Conservation (phyloP, 768 basidiomycete genomes). For the Lenzites betulinus region DNA sequence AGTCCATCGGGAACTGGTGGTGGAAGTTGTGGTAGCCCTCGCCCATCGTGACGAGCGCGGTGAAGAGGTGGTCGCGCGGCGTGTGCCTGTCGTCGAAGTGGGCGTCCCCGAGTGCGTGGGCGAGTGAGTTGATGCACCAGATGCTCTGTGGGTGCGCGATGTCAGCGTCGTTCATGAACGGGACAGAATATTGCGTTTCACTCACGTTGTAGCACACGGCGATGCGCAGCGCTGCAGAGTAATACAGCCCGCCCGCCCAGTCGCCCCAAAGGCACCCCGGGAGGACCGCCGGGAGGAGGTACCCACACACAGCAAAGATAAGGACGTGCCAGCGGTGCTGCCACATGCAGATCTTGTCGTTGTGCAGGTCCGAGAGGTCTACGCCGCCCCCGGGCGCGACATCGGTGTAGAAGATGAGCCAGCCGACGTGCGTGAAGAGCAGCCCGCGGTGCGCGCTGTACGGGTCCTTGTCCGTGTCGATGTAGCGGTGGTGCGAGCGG, state of each 20-base stretch:
- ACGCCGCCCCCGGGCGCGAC: constrained; percentile 80
- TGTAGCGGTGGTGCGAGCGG: constrained; percentile 96
- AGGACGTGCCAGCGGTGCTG: constrained; percentile 79
- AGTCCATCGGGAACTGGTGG: constrained; percentile 97
- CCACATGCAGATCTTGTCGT: constrained; percentile 80
- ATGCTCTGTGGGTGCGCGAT: constrained; percentile 63
- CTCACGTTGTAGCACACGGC: constrained; percentile 83
- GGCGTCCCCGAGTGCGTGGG: constrained; percentile 91
- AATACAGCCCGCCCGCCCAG: constrained; percentile 81
- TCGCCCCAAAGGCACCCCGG: constrained; percentile 86
- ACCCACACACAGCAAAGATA: constrained; percentile 68
- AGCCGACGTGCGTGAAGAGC: constrained; percentile 83
- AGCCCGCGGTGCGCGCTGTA: constrained; percentile 92
- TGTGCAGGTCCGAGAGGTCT: constrained; percentile 82
- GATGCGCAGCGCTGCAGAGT: constrained; percentile 76
- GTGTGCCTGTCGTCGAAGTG: constrained; percentile 96
- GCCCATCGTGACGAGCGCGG: constrained; percentile 88
- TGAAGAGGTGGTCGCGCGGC: constrained; percentile 85
- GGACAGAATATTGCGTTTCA: not conserved
- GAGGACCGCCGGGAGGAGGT: constrained; percentile 73
- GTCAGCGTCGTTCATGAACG: not conserved
- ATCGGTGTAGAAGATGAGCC: constrained; percentile 92
- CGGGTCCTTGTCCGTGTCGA: constrained; percentile 95
- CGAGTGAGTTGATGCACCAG: constrained; percentile 95
- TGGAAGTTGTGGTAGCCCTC: constrained; percentile 99